Evolutionary conservation across 768 basidiomycete species (phyloP), one percentile per base, ranked within the genome.

Genomic region (Cystofilobasidium bisporidii): DNA sequence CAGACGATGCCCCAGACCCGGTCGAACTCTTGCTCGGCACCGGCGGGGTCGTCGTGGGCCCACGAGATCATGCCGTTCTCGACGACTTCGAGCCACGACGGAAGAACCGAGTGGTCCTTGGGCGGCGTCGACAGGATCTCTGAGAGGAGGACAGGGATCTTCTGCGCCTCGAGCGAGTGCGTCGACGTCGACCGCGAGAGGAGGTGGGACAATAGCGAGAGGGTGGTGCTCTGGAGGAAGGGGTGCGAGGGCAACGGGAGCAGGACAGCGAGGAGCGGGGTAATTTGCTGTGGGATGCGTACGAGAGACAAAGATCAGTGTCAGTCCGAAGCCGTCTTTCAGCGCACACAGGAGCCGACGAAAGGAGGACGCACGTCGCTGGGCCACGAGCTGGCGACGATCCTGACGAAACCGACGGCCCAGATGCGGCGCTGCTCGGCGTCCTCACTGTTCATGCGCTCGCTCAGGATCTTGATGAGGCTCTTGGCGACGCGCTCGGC

Each of bases 141-240:
- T 60, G 81, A 80, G 36, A 94, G 79, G 47, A 90, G 81, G 26
- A 69, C 80, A 79, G 58, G 83, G 79, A 50, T 79, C 78, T 65
- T 73, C 62, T 72, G 70, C 53, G 71, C 71, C 36, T 71, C 71
- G 61, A 75, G 65, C 3, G 72, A 70, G n/a, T 72, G 67, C 33
- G 69, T 69, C 45, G 69, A 69, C 65, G 71, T 70, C 9, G 73
- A 72, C n/a, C 72, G 77, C 14, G 77, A 76, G 70, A 97, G 86
- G 6, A 98, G 81, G 71, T 87, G 86, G 38, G 92, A 85, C 71
- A 99, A 82, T 58, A 93, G 82, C 45, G 87, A 85, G 75, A 93
- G 97, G 36, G 88, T 82, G 18, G 89, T 85, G 76, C 92, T 87
- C 0, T 93, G 87, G 50, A 99, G 82, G 76, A 92, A 96, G 26